Conservation (phyloP, 768 basidiomycete genomes). For the Tulasnella sp. region DNA sequence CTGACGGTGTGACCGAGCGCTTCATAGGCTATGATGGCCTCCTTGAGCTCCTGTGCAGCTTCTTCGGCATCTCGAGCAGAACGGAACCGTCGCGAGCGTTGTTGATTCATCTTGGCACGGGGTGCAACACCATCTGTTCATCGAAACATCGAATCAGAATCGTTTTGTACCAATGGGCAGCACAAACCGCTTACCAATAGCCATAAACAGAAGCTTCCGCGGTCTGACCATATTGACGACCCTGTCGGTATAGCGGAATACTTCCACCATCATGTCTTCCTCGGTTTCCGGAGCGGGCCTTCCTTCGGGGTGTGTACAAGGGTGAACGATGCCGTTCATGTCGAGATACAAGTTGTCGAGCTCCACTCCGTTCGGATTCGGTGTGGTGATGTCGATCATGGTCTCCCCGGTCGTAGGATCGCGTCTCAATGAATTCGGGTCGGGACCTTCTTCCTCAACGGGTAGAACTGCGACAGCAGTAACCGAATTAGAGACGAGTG, state of each 20-base stretch:
- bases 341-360: conserved; percentile 96
- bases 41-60: conserved; percentile 76
- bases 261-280: conserved; percentile 97
- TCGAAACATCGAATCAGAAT: background rate
- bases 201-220: conserved; percentile 93
- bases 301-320: conserved; percentile 98
- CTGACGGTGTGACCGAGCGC: conserved; percentile 80
- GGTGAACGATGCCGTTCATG: conserved; percentile 99
- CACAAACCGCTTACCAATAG: conserved; percentile 57
- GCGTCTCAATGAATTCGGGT: conserved; percentile 41
- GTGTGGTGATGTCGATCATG: conserved; percentile 63
- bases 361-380: conserved; percentile 93
- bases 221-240: conserved; percentile 96
- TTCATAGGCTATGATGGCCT: conserved; percentile 82
- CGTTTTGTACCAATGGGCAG: background rate
- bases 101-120: conserved; percentile 99
- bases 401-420: conserved; percentile 38
- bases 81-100: conserved; percentile 92
- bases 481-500: background rate
- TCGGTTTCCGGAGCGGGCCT: conserved; percentile 97
- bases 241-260: conserved; percentile 93
- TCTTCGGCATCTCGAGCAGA: conserved; percentile 90
- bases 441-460: conserved; percentile 78
- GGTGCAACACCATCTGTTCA: conserved; percentile 86
- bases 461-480: conserved; percentile 40